Evolutionary conservation across 768 basidiomycete species (phyloP), one percentile per base, ranked within the genome.

Genomic region (Lactarius quietus): DNA sequence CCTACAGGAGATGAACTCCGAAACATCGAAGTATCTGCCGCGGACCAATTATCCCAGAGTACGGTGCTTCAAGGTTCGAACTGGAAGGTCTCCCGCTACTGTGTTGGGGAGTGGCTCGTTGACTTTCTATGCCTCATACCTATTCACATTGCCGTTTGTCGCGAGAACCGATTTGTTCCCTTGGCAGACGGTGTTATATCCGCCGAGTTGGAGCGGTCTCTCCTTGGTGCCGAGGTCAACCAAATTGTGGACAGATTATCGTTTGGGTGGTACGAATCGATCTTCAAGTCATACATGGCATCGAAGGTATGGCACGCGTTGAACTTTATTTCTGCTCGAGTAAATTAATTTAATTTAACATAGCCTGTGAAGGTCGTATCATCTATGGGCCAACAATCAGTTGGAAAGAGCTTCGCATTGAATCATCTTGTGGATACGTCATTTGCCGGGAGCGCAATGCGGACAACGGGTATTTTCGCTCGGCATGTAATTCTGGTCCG

Each of bases 191-290:
- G 83, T 0, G 78, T 86, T 0, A 77, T 74, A 52, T 85, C 84
- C 0, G 67, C 80, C 0, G 78, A 79, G 15, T 71, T 81, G 33
- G 86, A 87, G 68, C 78, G 76, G 56, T 76, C 81, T 0, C 72
- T 87, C 26, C 75, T 87, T 6, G 86, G 86, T 8, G 86, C 86
- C 0, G 83, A 85, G 48, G 81, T 87, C 33, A 79, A 78, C 23
- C 78, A 76, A 18, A 83, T 87, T n/a, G 82, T 85, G 15, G 81
- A 86, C 62, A 76, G 65, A 56, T 70, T 87, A 4, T 80, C 83
- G 0, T 79, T 87, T 61, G 85, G 84, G 1, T 87, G 86, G 86
- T 86, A 86, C 31, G 85, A 87, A 65, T 83, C 82, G 1, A 74
- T 87, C 10, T 84, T 87, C 64, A 81, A 81, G 67, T 86, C 85